phyloP scores from a whole-genome alignment of 108 stramenopile genomes.

The Nitzschia sp. region DNA sequence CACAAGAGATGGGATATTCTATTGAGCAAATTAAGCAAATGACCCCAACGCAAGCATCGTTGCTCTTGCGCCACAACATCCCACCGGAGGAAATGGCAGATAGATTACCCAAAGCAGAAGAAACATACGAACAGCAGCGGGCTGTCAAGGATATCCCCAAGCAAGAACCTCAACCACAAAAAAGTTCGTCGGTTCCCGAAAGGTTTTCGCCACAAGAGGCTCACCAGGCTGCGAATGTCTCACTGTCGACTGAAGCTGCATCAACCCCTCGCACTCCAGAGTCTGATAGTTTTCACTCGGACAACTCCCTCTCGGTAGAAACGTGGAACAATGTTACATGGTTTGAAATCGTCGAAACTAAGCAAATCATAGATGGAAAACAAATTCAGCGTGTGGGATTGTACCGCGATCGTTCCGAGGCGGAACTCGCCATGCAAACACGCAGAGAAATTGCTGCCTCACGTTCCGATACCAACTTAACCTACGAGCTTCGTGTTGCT shows the following conservation, averaged over 20 bases:
- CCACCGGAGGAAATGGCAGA: constrained; percentile 17
- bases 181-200: not conserved
- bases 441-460: constrained; percentile 27
- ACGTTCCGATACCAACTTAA: not conserved
- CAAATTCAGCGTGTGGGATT: constrained; percentile 24
- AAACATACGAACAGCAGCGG: constrained; percentile 28
- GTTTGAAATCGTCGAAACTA: constrained; percentile 25
- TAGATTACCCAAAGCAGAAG: constrained; percentile 14
- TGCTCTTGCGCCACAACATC: constrained; percentile 42
- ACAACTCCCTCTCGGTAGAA: too few species aligned
- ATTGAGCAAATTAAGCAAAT: constrained; percentile 35
- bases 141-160: not conserved
- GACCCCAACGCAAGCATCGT: constrained; percentile 47
- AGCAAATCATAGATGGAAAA: not conserved
- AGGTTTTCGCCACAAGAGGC: not conserved
- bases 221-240: not conserved
- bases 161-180: not conserved
- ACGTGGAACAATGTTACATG: not conserved
- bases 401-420: constrained; percentile 27
- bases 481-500: too few species aligned
- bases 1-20: constrained; percentile 38
- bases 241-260: too few species aligned
- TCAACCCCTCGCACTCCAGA: too few species aligned
- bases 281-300: too few species aligned
- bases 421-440: constrained; percentile 24